Evolutionary conservation across 192 early-diverging fungal species (phyloP).

Genomic region (Lunasporangiospora selenospora): DNA sequence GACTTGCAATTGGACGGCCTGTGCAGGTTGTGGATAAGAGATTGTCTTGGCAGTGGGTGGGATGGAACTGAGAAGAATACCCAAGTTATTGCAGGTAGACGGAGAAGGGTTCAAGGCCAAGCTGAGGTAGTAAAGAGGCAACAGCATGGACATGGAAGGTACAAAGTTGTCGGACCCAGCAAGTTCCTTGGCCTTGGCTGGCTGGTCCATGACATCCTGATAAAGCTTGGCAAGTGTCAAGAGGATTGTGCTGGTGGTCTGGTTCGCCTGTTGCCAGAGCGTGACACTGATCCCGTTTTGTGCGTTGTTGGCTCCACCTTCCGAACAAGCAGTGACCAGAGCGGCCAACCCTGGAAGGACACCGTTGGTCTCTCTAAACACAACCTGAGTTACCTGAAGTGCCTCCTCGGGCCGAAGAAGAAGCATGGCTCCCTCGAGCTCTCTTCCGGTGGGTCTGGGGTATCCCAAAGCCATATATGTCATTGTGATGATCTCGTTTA

Average conservation of each 20-base stretch:
- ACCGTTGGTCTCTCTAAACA: slow-evolving; percentile 69
- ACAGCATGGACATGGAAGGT: slow-evolving; percentile 66
- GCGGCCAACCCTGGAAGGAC: slow-evolving; percentile 69
- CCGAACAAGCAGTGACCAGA: slow-evolving; percentile 18
- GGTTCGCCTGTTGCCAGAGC: slow-evolving; percentile 58
- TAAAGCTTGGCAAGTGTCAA: slow-evolving; percentile 89
- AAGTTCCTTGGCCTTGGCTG: slow-evolving; percentile 46
- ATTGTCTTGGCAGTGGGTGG: slow-evolving; percentile 60
- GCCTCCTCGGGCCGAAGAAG: slow-evolving; percentile 71
- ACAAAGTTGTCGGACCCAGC: slow-evolving; percentile 52
- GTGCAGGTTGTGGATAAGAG: slow-evolving; percentile 43
- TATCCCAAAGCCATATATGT: slow-evolving; percentile 40
- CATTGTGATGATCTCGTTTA: slow-evolving; percentile 36
- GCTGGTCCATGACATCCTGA: slow-evolving; percentile 74
- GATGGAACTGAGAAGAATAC: slow-evolving; percentile 78
- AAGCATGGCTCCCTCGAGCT: slow-evolving; percentile 47
- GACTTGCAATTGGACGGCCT: slow-evolving; percentile 31
- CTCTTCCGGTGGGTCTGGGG: slow-evolving; percentile 13
- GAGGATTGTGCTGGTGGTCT: slow-evolving; percentile 75
- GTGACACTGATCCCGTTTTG: slow-evolving; percentile 42
- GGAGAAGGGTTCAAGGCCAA: slow-evolving; percentile 81
- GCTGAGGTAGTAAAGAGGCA: slow-evolving; percentile 87
- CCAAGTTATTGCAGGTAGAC: slow-evolving; percentile 92
- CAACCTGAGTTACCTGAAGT: slow-evolving; percentile 55
- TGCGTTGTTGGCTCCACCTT: slow-evolving; percentile 2